Percentiles rank a stretch among this genome's conserved stretches.
Evolutionary conservation across 2,329 filamentous ascomycete species (phyloP).

Genomic region (Madurella fahalii): DNA sequence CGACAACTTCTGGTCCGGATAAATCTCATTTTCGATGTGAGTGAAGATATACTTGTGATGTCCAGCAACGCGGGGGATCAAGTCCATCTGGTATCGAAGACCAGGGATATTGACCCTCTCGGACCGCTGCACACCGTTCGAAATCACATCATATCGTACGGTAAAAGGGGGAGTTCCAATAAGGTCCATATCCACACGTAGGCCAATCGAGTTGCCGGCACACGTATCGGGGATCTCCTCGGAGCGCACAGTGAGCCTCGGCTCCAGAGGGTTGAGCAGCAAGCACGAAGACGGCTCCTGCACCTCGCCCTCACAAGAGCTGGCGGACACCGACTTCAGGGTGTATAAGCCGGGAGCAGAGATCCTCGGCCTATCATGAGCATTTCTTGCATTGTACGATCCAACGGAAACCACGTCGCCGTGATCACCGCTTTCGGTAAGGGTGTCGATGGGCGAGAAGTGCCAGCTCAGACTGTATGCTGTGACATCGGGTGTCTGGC

Average conservation of each 20-base stretch:
- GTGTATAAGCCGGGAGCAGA: constrained; percentile 82
- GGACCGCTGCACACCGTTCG: constrained; percentile 53
- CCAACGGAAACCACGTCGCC: constrained; percentile 55
- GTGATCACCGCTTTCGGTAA: constrained; percentile 68
- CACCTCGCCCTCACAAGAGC: constrained; percentile 81
- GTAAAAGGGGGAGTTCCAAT: constrained; percentile 88
- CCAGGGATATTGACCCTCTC: constrained; percentile 59
- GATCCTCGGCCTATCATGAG: constrained; percentile 62
- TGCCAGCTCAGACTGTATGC: constrained; percentile 74
- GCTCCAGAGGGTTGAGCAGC: constrained; percentile 85
- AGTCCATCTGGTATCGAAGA: constrained; percentile 76
- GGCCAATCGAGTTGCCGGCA: constrained; percentile 85
- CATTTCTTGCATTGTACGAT: constrained; percentile 57
- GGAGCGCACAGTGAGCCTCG: constrained; percentile 66
- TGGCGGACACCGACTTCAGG: constrained; percentile 71
- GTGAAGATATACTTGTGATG: constrained; percentile 83
- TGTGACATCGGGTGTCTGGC: constrained; percentile 54
- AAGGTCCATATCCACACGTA: constrained; percentile 83
- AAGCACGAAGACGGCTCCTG: constrained; percentile 92
- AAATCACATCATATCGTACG: constrained; percentile 71
- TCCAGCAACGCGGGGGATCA: constrained; percentile 76
- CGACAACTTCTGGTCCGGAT: constrained; percentile 60
- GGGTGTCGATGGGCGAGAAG: constrained; percentile 70
- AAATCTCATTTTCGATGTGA: constrained; percentile 77
- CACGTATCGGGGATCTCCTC: constrained; percentile 93